Conservation (phyloP, 352 stramenopile genomes). For the Halophytophthora batemanensis region DNA sequence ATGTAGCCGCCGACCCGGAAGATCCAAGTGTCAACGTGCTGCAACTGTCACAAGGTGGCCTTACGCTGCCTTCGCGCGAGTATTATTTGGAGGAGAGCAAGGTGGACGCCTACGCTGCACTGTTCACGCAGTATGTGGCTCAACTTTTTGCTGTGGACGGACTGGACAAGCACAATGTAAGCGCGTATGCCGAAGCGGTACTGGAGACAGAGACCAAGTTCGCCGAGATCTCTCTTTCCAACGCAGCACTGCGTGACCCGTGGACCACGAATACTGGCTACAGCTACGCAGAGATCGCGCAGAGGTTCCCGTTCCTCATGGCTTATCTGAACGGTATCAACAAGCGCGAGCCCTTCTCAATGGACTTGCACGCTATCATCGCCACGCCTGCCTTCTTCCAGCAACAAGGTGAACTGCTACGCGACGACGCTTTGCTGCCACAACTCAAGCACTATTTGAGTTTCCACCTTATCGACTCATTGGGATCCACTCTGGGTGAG, state of each 20-base stretch:
- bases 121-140: conserved; percentile 49
- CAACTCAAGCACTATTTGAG: conserved; percentile 60
- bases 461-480: conserved; percentile 59
- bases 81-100: conserved; percentile 54
- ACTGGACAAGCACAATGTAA: conserved; percentile 39
- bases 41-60: conserved; percentile 45
- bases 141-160: conserved; percentile 41
- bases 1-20: conserved; percentile 38
- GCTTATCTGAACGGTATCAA: conserved; percentile 51
- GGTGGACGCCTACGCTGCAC: conserved; percentile 27
- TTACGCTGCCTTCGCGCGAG: conserved; percentile 63
- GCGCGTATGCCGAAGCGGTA: conserved; percentile 35
- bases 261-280: conserved; percentile 87
- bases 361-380: conserved; percentile 37
- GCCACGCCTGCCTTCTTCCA: conserved; percentile 52
- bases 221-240: conserved; percentile 82
- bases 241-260: conserved; percentile 82
- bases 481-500: conserved; percentile 40
- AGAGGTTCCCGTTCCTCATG: conserved; percentile 45
- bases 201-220: conserved; percentile 72
- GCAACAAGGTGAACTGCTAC: conserved; percentile 40
- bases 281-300: conserved; percentile 54
- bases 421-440: conserved; percentile 26
- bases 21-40: conserved; percentile 48
- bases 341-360: conserved; percentile 33